A percentile compares a stretch with the other conserved stretches of the same genome.
Evolutionary conservation across 352 stramenopile species (phyloP).

Genomic region (Phytophthora citricola): DNA sequence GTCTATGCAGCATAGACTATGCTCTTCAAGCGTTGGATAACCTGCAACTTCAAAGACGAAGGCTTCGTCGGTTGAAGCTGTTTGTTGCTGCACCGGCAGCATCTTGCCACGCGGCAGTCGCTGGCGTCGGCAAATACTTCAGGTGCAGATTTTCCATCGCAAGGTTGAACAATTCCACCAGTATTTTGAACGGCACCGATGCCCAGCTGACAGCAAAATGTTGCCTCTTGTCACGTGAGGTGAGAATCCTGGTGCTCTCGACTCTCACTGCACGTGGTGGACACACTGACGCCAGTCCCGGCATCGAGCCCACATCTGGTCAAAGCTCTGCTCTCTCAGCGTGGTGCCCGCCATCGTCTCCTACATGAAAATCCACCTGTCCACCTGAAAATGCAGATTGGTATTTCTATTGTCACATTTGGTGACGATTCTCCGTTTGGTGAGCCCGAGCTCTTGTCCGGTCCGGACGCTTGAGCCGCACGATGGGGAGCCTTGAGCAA

Average conservation of each 20-base stretch:
- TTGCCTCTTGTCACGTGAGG: constrained; percentile 10
- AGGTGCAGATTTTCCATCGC: constrained; percentile 2
- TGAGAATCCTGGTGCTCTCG: constrained; percentile 18
- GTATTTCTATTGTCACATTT: constrained; percentile 16
- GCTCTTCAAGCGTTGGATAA: not conserved
- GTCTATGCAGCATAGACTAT: not conserved
- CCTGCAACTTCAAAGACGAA: constrained; percentile 24
- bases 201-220: constrained; percentile 10
- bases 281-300: constrained; percentile 23
- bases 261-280: constrained; percentile 19
- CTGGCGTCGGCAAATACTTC: not conserved
- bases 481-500: constrained; percentile 7
- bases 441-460: constrained; percentile 17
- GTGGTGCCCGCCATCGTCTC: constrained; percentile 3
- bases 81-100: constrained; percentile 1
- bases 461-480: constrained; percentile 12
- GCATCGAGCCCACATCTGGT: constrained; percentile 22
- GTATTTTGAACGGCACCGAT: constrained; percentile 14
- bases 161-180: constrained; percentile 10
- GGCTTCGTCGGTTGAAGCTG: not conserved
- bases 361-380: constrained; percentile 9
- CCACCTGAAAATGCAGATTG: constrained; percentile 17
- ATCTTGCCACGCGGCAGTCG: constrained; percentile 10
- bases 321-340: not conserved
- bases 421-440: not conserved